Base-by-base conservation (phyloP, 345 rosid genomes). In the Microthlaspi erraticum region DNA sequence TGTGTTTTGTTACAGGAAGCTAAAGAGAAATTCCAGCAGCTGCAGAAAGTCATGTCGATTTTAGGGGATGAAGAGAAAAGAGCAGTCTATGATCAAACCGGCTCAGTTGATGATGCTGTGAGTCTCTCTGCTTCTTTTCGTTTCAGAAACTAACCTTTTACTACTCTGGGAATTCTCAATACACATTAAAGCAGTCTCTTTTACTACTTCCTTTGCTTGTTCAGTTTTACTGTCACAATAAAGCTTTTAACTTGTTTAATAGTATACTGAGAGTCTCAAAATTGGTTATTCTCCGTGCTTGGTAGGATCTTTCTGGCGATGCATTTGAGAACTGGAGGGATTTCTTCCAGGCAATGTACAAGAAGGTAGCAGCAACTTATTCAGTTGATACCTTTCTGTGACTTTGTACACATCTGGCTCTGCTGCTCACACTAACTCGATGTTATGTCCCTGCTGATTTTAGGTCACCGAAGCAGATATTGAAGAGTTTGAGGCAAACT, bases 11-110 rank as follows among this genome's bases (percentile, higher is more conserved):
- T 43, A 67, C 51, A 94, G 99, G 98, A 88, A 53, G 97, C 98
- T 44, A 95, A 92, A 66, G 99, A 88, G 79, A 95, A 92, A 49
- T 92, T 92, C 77, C 98, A 95, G 86, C 93, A 88, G 68, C 72
- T 95, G 81, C 97, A 95, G 69, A 95, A 88, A 79, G 97, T 90
- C 71, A 92, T 95, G 17, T 88, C 96, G 0, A 79, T 95, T 78
- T 90, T 92, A 1, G 98, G 94, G 5, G 97, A 95, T 76, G 89
- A 85, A 68, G 96, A 92, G 81, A 92, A 92, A 70, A 79, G 91
- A 3, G 90, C 88, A 0, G 53, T 92, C 7, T 90, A 92, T 78
- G 97, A 90, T 59, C 89, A 90, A 82, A 92, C 99, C 60, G 97
- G 96, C 38, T 90, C 90, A 36, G 81, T 85, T 48, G 89, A 94